Evolutionary conservation across 306 rosid species (phyloP).

Genomic region (Cyclanthera cordifolia): DNA sequence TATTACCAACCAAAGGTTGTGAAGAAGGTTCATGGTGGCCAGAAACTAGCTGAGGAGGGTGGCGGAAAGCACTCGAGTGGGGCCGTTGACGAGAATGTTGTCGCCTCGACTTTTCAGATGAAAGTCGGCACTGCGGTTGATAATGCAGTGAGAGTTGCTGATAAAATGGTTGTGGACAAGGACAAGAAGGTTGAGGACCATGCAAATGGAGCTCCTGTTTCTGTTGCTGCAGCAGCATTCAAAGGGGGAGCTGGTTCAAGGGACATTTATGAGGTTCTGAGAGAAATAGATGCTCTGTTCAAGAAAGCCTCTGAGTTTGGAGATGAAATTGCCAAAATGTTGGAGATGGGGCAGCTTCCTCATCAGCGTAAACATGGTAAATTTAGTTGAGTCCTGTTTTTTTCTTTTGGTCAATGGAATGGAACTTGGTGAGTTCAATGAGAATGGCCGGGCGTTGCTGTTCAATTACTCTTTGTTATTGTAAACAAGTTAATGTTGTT

Average conservation of each 20-base stretch:
- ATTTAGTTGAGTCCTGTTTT: neutral
- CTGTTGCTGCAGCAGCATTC: conserved; percentile 18
- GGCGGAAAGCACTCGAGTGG: conserved; percentile 22
- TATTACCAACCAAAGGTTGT: conserved; percentile 61
- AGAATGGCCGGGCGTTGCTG: neutral
- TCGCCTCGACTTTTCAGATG: conserved; percentile 24
- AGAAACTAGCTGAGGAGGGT: conserved; percentile 29
- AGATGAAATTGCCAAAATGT: conserved; percentile 45
- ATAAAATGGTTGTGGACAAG: conserved; percentile 48
- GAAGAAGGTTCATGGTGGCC: conserved; percentile 61
- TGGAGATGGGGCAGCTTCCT: conserved; percentile 71
- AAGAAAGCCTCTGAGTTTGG: conserved; percentile 71
- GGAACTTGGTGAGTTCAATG: neutral
- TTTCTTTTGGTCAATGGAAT: neutral
- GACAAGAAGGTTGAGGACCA: conserved; percentile 40
- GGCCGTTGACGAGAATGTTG: conserved; percentile 4
- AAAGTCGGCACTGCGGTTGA: conserved; percentile 32
- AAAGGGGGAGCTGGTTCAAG: conserved; percentile 34
- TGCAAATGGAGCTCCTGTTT: conserved; percentile 25
- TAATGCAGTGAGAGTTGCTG: conserved; percentile 34
- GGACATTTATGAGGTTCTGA: conserved; percentile 47
- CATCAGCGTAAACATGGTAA: conserved; percentile 46
- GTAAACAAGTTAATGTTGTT: neutral
- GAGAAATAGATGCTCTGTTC: conserved; percentile 60
- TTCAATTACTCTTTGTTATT: neutral